Base-by-base conservation (phyloP, 2,329 filamentous ascomycete species). In the Arthrobotrys sinensis region DNA sequence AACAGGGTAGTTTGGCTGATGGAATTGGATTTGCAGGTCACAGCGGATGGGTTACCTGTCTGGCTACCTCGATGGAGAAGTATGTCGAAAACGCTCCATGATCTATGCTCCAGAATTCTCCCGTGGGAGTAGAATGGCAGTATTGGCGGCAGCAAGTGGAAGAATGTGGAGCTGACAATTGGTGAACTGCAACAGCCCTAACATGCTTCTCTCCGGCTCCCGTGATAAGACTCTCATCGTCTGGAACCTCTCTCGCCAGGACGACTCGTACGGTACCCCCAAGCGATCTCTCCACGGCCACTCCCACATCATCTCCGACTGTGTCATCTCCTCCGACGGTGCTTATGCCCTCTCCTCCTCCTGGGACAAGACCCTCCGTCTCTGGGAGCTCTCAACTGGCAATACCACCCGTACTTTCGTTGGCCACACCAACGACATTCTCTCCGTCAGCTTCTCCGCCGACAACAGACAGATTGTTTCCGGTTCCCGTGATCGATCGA, bases 251-350 rank as follows among this genome's bases (percentile, higher is more conserved):
- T 98, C 96, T 87, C 95, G 96, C 88, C 94, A 98, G 53, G 68
- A 77, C 87, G 96, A 98, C 89, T 92, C 93, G 86, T 99, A 98
- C 90, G 96, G 96, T 84, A 97, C 97, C 90, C 96, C 96, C 85
- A 98, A 99, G 91, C 92, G 96, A 88, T 96, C 93, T 86, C 94
- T 99, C 83, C 92, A 96, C 89, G 96, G 96, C 85, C 96, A 99
- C 91, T 97, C 94, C 82, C 96, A 99, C 92, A 99, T 99, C 87
- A 94, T 99, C 86, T 98, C 96, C 87, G 96, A 99, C 92, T 98
- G 96, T 89, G 96, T 97, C 93, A 84, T 79, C 76, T 79, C 76
- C 32, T 79, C 70, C 19, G 76, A 79, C 21, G 76, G 76, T 36
- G 70, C 68, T 19, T 79, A 79, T 34, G 68, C 76, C n/a, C 76